These are phyloP conservation scores for Dendrocalamus latiflorus DNA, from an alignment of 202 grass and related monocot species.

Conservation along the genomic window DNA sequence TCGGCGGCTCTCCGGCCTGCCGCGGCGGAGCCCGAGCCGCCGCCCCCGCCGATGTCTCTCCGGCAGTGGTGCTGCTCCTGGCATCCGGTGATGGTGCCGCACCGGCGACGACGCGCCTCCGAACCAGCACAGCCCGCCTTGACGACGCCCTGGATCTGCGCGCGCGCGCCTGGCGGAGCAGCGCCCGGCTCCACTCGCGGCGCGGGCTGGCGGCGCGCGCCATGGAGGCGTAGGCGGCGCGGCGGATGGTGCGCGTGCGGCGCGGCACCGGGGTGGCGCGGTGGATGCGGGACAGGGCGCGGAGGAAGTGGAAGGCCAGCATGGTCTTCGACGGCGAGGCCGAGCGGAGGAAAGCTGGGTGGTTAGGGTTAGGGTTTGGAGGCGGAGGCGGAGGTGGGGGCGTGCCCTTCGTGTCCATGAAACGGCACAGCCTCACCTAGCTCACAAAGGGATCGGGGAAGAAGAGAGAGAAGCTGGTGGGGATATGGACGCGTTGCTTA, in stretches of 20 bases:
- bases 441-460: background rate
- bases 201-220: conserved; percentile 38
- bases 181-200: conserved; percentile 48
- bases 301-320: conserved; percentile 68
- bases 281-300: conserved; percentile 59
- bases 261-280: conserved; percentile 13
- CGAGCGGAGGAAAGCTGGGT: background rate
- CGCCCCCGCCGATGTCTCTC: background rate
- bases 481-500: conserved; percentile 23
- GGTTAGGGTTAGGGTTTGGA: conserved; percentile 61
- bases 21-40: background rate
- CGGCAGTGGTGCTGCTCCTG: background rate
- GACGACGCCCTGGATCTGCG: background rate
- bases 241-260: conserved; percentile 54
- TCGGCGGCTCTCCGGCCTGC: conserved; percentile 32
- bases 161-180: conserved; percentile 47
- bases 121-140: conserved; percentile 14
- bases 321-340: conserved; percentile 36
- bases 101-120: conserved; percentile 24
- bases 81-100: background rate
- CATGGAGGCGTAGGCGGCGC: conserved; percentile 78
- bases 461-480: background rate
- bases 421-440: background rate
- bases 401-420: conserved; percentile 52
- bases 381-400: background rate